Conservation (phyloP, 139 green algal genomes). For the Mychonastes homosphaera region DNA sequence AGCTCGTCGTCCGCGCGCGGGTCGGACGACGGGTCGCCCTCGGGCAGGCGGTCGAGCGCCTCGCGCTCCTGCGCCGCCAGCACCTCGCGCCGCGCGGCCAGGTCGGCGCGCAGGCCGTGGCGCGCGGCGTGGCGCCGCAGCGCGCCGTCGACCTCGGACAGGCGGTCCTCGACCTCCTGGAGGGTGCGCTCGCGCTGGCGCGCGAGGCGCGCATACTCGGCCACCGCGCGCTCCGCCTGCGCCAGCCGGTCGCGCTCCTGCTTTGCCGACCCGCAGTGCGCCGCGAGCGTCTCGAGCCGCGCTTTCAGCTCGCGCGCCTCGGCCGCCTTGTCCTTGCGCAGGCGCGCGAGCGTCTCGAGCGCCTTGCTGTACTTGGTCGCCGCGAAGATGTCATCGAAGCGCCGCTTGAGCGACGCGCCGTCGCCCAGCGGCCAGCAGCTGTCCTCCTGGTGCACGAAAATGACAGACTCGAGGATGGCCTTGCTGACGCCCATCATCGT, state of each 20-base stretch:
- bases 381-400: slow-evolving; percentile 97
- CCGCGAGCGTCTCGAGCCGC: slow-evolving; percentile 58
- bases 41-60: neutral
- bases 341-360: slow-evolving; percentile 66
- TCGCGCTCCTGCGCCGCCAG: neutral
- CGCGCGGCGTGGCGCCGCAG: too few relatives aligned
- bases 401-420: slow-evolving; percentile 77
- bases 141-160: too few relatives aligned
- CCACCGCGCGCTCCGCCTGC: neutral
- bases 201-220: too few relatives aligned
- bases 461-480: slow-evolving; percentile 89
- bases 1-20: neutral
- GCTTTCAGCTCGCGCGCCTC: slow-evolving; percentile 61
- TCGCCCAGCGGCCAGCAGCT: slow-evolving; percentile 94
- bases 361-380: slow-evolving; percentile 92
- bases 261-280: slow-evolving; percentile 32
- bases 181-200: too few relatives aligned
- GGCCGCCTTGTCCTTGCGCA: slow-evolving; percentile 77
- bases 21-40: neutral
- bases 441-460: slow-evolving; percentile 99
- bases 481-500: slow-evolving; percentile 91
- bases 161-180: too few relatives aligned
- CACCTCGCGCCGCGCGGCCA: too few relatives aligned
- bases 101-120: too few relatives aligned
- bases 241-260: neutral